These are phyloP conservation scores for Phytophthora sp. DNA, from an alignment of 352 stramenopile species.

Conservation along the genomic window DNA sequence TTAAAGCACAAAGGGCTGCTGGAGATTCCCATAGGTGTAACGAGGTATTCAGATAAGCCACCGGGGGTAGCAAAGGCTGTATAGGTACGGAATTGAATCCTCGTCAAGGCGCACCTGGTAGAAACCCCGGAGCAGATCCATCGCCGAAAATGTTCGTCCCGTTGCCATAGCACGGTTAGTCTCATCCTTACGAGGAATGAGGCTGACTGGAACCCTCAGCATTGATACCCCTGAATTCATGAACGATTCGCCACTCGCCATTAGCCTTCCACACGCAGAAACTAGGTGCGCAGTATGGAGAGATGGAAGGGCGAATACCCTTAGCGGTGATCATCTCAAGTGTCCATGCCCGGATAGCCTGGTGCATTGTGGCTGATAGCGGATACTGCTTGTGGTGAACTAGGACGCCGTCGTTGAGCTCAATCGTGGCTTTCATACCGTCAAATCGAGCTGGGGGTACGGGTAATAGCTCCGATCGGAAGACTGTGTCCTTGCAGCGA, in stretches of 20 bases:
- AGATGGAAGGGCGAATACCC: background rate
- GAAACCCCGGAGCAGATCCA: slow-evolving; percentile 10
- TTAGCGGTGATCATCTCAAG: background rate
- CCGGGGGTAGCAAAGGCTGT: slow-evolving; percentile 12
- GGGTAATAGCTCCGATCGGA: background rate
- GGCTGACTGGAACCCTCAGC: background rate
- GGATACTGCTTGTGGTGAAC: background rate
- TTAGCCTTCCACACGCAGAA: slow-evolving; percentile 3
- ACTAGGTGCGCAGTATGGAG: background rate
- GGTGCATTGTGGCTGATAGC: background rate
- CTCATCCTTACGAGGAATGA: background rate
- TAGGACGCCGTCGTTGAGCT: background rate
- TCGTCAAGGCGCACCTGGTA: background rate
- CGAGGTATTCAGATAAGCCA: slow-evolving; percentile 11
- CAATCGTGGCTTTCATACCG: slow-evolving; percentile 11
- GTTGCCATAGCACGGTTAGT: background rate
- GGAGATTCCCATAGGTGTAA: slow-evolving; percentile 12
- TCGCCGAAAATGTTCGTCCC: background rate
- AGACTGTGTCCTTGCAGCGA: background rate
- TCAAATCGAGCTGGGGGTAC: background rate
- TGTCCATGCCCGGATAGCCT: background rate
- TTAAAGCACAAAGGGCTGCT: slow-evolving; percentile 13
- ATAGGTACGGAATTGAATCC: slow-evolving; percentile 8
- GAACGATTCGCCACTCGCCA: background rate
- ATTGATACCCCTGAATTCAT: background rate